Evolutionary conservation across 2,329 filamentous ascomycete species (phyloP), one percentile per base, ranked within the genome.

Genomic region (Ambrosiella beaveri): DNA sequence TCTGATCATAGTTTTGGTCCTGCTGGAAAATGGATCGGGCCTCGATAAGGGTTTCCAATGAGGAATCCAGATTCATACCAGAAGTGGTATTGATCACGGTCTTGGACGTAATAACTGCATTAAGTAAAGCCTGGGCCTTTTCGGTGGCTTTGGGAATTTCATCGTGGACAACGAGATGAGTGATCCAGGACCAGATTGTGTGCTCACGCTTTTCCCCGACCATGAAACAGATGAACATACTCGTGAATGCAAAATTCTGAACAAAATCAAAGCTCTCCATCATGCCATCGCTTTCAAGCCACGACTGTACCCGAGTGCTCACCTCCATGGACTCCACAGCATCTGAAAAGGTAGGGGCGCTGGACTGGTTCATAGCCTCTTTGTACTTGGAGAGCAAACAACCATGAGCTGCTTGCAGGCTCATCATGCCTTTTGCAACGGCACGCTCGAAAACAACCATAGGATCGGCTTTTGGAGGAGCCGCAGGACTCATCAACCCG

Each of bases 391-490:
- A 71, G 37, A 72, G 66, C 56, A 82, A 69, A 60, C 77, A 80
- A 11, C 79, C 79, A 1, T 73, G 73, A 0, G 79, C 79, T 1
- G 75, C 72, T 44, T 70, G 69, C 1, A 73, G 64, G 3, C 72
- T 80, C 78, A 82, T 80, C 63, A 81, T 70, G 41, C 77, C 77
- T 64, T 71, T 73, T 11, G 75, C 71, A 1, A 78, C 77, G 15
- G 78, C 79, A 59, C 73, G 71, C 62, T 79, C 73, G 60, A 82
- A 82, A 2, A 81, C 71, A 44, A 75, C 71, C 69, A 78, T 75
- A 2, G 75, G 76, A 49, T 76, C 72, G 5, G 39, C 41, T 37
- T 68, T 66, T 54, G 66, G 64, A n/a, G 50, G 5, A 2, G 44
- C 59, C 64, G 61, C 2, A 39, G 40, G 40, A 52, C 54, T 12